Percentiles rank a stretch among this genome's conserved stretches.
These are phyloP conservation scores for Mastigamoeba balamuthi DNA, from an alignment of 78 protist genomes.

Conservation along the genomic window DNA sequence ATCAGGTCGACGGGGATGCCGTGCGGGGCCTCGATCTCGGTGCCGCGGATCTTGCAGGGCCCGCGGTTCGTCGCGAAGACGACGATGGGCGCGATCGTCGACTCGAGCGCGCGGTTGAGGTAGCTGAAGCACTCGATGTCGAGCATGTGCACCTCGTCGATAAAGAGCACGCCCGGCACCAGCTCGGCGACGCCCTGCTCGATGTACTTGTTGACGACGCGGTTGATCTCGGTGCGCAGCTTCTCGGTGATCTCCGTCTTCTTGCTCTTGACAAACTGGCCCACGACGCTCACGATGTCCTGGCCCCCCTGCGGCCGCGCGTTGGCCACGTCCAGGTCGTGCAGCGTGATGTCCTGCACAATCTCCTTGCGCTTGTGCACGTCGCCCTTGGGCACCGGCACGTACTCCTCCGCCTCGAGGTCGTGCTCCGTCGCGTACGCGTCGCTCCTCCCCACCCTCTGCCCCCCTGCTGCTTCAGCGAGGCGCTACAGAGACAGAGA, in stretches of 20 bases:
- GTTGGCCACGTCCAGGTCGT: slow-evolving; percentile 99
- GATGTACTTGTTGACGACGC: slow-evolving; percentile 96
- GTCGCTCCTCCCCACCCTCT: slow-evolving; percentile 95
- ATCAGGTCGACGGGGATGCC: slow-evolving; percentile 96
- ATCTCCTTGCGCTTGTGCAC: slow-evolving; percentile 95
- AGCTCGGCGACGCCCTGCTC: slow-evolving; percentile 99
- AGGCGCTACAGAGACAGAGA: no score
- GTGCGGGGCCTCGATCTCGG: slow-evolving; percentile 91
- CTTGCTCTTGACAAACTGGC: slow-evolving; percentile 86
- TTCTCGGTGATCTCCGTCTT: slow-evolving; percentile 99
- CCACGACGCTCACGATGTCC: slow-evolving; percentile 95
- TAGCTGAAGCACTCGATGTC: slow-evolving; percentile 99
- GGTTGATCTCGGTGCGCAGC: slow-evolving; percentile 96
- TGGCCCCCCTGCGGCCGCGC: slow-evolving; percentile 95
- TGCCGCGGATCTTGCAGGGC: slow-evolving; percentile 75
- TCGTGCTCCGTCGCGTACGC: slow-evolving; percentile 90
- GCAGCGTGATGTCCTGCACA: slow-evolving; percentile 95
- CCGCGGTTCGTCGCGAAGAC: slow-evolving; percentile 99
- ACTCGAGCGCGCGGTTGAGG: slow-evolving; percentile 97
- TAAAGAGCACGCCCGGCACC: slow-evolving; percentile 99
- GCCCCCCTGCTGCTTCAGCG: not conserved
- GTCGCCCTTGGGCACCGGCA: slow-evolving; percentile 99
- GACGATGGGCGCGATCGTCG: slow-evolving; percentile 97
- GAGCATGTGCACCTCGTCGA: slow-evolving; percentile 99
- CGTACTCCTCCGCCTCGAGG: slow-evolving; percentile 98